Conservation (phyloP, 257 asterid genomes). For the Petunia axillaris region DNA sequence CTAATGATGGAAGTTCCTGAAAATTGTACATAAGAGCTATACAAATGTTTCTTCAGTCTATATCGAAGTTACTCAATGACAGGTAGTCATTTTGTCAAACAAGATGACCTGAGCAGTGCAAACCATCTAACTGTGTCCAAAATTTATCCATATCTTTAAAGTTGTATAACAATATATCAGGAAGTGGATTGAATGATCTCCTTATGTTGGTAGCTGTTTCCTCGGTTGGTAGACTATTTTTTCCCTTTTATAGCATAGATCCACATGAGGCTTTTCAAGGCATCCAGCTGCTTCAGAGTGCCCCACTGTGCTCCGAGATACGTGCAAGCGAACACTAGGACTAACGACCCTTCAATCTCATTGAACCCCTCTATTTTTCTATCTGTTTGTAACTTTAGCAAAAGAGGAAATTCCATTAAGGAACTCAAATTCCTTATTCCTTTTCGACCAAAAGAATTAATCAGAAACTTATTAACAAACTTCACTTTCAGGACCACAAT, state of each 20-base stretch:
- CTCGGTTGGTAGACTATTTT: neutral
- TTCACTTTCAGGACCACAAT: neutral
- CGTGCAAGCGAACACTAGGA: neutral
- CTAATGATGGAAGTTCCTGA: neutral
- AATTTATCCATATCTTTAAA: neutral
- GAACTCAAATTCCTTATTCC: neutral
- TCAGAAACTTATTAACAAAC: neutral
- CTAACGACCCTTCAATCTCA: neutral
- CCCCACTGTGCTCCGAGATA: neutral
- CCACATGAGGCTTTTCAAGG: neutral
- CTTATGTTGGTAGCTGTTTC: neutral
- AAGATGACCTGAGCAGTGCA: conserved; percentile 18
- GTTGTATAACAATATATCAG: neutral
- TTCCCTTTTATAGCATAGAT: neutral
- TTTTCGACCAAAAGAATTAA: neutral
- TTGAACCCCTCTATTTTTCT: neutral
- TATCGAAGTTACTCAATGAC: neutral
- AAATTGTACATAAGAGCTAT: neutral
- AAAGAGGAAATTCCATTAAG: conserved; percentile 2
- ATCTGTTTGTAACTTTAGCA: conserved; percentile 14
- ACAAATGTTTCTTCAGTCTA: too few relatives aligned
- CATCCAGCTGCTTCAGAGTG: neutral
- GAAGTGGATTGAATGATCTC: neutral
- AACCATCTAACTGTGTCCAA: conserved; percentile 12
- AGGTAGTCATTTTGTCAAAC: neutral